These are phyloP conservation scores for Melanomma pulvis-pyrius DNA, from an alignment of 495 filamentous ascomycete species.

Conservation along the genomic window DNA sequence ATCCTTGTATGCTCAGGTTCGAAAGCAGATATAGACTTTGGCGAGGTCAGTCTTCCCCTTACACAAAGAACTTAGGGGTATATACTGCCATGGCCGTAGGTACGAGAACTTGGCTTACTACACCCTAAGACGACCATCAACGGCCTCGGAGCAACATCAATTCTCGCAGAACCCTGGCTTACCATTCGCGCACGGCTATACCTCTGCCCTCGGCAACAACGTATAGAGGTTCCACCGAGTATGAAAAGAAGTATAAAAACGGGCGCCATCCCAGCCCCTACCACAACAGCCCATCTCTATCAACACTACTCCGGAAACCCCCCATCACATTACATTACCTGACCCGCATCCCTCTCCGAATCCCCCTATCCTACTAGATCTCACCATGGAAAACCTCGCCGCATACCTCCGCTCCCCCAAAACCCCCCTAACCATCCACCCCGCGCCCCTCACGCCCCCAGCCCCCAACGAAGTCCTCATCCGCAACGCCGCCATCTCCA, in stretches of 20 bases:
- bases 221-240: neutral
- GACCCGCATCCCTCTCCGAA: neutral
- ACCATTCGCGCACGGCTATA: too few species aligned
- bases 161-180: neutral
- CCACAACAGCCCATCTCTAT: too few species aligned
- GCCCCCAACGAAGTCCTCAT: slow-evolving; percentile 24
- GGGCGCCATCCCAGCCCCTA: neutral
- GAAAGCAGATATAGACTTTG: too few species aligned
- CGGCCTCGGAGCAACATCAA: neutral
- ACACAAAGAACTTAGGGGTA: too few species aligned
- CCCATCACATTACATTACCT: neutral
- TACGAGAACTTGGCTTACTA: neutral
- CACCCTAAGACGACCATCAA: neutral
- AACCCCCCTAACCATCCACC: slow-evolving; percentile 11
- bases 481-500: slow-evolving; percentile 23
- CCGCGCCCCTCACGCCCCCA: slow-evolving; percentile 2
- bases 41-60: too few species aligned
- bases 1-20: too few species aligned
- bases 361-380: neutral
- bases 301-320: too few species aligned
- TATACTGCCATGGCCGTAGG: too few species aligned
- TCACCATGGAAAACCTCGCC: slow-evolving; percentile 25
- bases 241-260: neutral
- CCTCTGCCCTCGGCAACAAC: too few species aligned
- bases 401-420: neutral